Evolutionary conservation across 2,329 filamentous ascomycete genomes (phyloP), one percentile per base, ranked within the genome.

Genomic region (Exophiala bonariae): DNA sequence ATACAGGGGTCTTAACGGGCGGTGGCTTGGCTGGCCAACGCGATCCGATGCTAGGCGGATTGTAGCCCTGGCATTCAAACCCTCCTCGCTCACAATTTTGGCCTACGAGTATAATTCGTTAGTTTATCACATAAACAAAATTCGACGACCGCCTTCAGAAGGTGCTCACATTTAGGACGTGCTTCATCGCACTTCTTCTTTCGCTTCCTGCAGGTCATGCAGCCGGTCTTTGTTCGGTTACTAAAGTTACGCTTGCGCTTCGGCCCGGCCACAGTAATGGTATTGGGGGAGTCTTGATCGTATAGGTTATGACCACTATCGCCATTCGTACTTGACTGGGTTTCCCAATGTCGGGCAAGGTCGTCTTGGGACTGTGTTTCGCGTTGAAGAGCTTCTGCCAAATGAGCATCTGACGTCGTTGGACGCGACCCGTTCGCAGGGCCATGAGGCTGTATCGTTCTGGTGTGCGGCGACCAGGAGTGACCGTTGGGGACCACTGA

Each of bases 121-220:
- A 44, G 36, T 20, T n/a, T 20, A 33, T 30, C 37, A 19, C 23
- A 20, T 28, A 20, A 13, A 2, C 28, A 44, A 47, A 50, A 41
- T 10, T 45, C 40, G 47, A 44, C 35, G 18, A 41, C 44, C 40
- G 41, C 14, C 45, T 46, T 6, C 50, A 37, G 23, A 36, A 30
- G 38, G 31, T 23, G 67, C 87, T 77, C 76, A 95, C 93, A 97
- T 67, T 89, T 83, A 19, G 93, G 93, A 67, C 95, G 95, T 44
- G 80, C 81, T 73, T 97, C 93, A 64, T 97, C 92, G 64, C 93
- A 97, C 71, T 97, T 97, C 82, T 97, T 97, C 79, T 97, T 97
- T 49, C 92, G 81, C 64, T 82, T 82, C 50, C 92, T 80, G 66
- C 92, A 97, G 4, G 92, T 97, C 69, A 95, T 82, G 66, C 92